Evolutionary conservation across 2,329 filamentous ascomycete genomes (phyloP).

Genomic region (Stagonosporopsis vannaccii): DNA sequence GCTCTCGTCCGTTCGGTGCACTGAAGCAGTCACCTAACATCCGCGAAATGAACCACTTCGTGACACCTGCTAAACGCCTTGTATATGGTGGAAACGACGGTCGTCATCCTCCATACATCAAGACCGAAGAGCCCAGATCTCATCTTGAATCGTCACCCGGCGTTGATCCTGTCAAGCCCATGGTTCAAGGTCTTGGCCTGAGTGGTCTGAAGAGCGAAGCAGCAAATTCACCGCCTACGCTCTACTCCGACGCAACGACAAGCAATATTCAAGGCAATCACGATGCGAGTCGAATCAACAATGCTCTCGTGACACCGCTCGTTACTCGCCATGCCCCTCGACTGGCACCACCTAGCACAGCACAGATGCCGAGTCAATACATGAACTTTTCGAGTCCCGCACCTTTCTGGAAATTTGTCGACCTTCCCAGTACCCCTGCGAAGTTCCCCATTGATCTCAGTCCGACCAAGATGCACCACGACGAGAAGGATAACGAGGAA

Average conservation of each 20-base stretch:
- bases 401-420: slow-evolving; percentile 87
- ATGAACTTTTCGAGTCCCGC: slow-evolving; percentile 87
- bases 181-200: slow-evolving; percentile 26
- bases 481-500: slow-evolving; percentile 44
- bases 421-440: slow-evolving; percentile 76
- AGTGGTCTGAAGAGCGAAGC: slow-evolving; percentile 43
- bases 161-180: slow-evolving; percentile 42
- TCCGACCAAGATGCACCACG: slow-evolving; percentile 45
- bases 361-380: slow-evolving; percentile 81
- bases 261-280: slow-evolving; percentile 39
- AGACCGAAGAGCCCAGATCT: slow-evolving; percentile 31
- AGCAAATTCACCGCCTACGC: slow-evolving; percentile 46
- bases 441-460: slow-evolving; percentile 46
- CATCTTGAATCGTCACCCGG: slow-evolving; percentile 42
- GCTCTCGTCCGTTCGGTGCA: slow-evolving; percentile 50
- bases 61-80: slow-evolving; percentile 46
- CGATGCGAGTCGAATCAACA: slow-evolving; percentile 38
- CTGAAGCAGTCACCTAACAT: slow-evolving; percentile 45
- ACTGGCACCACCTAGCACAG: slow-evolving; percentile 80
- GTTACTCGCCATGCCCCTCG: slow-evolving; percentile 76
- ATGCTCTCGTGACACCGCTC: slow-evolving; percentile 68
- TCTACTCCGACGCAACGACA: slow-evolving; percentile 46
- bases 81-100: slow-evolving; percentile 38
- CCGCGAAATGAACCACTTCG: slow-evolving; percentile 38
- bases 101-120: slow-evolving; percentile 32